Evolutionary conservation across 768 basidiomycete species (phyloP), one percentile per base, ranked within the genome.

Genomic region (Amanita exitialis): DNA sequence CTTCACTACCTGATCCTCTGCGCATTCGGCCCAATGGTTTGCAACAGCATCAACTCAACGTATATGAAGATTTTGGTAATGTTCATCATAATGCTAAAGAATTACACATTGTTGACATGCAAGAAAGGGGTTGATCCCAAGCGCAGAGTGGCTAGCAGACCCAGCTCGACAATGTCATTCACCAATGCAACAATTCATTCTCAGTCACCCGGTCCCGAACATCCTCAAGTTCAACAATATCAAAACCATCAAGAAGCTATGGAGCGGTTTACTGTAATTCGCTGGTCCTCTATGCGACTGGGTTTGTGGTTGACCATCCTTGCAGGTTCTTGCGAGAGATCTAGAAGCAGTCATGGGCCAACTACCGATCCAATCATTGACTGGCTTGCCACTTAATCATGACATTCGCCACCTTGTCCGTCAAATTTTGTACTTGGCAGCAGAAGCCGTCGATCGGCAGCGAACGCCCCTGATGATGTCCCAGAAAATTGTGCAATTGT

Each of bases 41-140:
- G 8, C 85, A 90, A 55, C 71, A 77, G 16, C 79, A 83, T 56
- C 96, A 99, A 65, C 68, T 83, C 32, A 78, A 80, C 43, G 92
- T 99, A 9, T 99, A 99, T 66, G 93, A 97, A 58, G 96, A 99
- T 62, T 98, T 99, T 57, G 85, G 91, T 80, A 60, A 57, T 68
- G 4, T 9, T 15, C 12, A 38, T 28, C 32, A 27, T 20, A 23
- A n/a, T 37, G 6, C 10, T 6, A 15, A 16, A 36, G 12, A 13
- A 65, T 55, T 4, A 16, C 3, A 6, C 21, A 27, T 36, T 38
- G 20, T 9, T 48, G 18, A 48, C 23, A 6, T 34, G 51, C 28
- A 34, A 9, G 8, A n/a, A 56, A 64, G 34, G 15, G 12, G 46
- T 78, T 34, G 85, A 86, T 55, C 54, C 75, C 34, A 80, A 80